These are phyloP conservation scores for Vicia villosa DNA, from an alignment of 306 rosid species.

Conservation along the genomic window DNA sequence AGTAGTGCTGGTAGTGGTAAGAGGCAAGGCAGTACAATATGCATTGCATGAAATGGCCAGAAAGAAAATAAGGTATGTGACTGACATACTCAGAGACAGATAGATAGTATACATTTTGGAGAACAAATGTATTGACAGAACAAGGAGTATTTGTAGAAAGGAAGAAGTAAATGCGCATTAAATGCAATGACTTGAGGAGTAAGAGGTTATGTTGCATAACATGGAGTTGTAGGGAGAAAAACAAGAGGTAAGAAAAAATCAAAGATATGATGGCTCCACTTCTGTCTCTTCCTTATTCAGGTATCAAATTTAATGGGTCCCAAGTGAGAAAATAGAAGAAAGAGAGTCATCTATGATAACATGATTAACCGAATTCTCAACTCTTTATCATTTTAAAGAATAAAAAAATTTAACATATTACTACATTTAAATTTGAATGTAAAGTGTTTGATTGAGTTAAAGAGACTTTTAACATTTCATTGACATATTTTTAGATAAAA, in stretches of 20 bases:
- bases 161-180: constrained; percentile 42
- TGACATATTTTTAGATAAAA: too few species aligned
- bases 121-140: constrained; percentile 5
- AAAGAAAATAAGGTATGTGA: constrained; percentile 42
- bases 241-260: constrained; percentile 38
- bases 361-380: too few species aligned
- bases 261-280: constrained; percentile 38
- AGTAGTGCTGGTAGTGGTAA: constrained; percentile 1
- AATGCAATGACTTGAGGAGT: constrained; percentile 43
- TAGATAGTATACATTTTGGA: not conserved
- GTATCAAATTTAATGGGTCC: constrained; percentile 28
- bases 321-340: not conserved
- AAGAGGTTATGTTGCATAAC: constrained; percentile 48
- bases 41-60: constrained; percentile 52
- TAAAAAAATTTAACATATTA: too few species aligned
- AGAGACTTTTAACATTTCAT: too few species aligned
- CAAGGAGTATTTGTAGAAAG: constrained; percentile 24
- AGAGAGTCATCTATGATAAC: too few species aligned
- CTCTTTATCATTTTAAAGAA: too few species aligned
- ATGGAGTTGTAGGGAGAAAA: constrained; percentile 47
- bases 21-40: constrained; percentile 47
- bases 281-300: constrained; percentile 35
- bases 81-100: constrained; percentile 44
- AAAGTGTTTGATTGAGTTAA: too few species aligned
- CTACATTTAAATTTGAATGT: too few species aligned